Conservation (phyloP, 2,329 filamentous ascomycete species). For the Periconia macrospinosa region DNA sequence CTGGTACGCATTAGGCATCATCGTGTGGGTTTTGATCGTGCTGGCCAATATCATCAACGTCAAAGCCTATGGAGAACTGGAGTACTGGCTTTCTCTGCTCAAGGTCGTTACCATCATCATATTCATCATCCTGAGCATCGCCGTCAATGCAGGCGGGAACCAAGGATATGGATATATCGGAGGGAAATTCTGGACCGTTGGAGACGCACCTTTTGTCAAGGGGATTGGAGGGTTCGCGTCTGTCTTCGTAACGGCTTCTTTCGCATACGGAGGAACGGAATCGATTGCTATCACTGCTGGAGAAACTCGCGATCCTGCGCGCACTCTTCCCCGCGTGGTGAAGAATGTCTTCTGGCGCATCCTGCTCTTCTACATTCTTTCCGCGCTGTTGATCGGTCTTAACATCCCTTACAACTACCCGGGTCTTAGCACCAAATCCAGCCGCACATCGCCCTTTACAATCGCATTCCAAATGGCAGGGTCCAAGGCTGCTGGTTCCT, state of each 20-base stretch:
- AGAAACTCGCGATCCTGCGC: slow-evolving; percentile 76
- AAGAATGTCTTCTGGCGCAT: slow-evolving; percentile 79
- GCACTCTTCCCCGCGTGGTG: slow-evolving; percentile 81
- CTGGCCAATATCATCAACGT: slow-evolving; percentile 42
- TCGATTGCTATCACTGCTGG: slow-evolving; percentile 76
- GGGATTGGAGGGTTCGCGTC: slow-evolving; percentile 60
- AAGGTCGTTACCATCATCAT: slow-evolving; percentile 39
- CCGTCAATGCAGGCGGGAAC: slow-evolving; percentile 30
- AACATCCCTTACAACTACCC: slow-evolving; percentile 45
- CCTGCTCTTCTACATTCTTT: slow-evolving; percentile 46
- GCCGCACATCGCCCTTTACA: slow-evolving; percentile 63
- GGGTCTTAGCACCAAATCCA: slow-evolving; percentile 37
- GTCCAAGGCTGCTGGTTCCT: slow-evolving; percentile 60
- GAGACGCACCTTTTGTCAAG: slow-evolving; percentile 53
- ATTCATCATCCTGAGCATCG: slow-evolving; percentile 38
- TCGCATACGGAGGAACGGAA: slow-evolving; percentile 74
- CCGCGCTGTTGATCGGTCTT: slow-evolving; percentile 46
- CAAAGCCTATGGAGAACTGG: slow-evolving; percentile 39
- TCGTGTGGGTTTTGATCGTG: slow-evolving; percentile 36
- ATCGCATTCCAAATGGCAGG: slow-evolving; percentile 66
- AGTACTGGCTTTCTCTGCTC: slow-evolving; percentile 39
- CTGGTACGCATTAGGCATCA: slow-evolving; percentile 32
- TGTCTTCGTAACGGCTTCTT: slow-evolving; percentile 75
- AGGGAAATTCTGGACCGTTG: slow-evolving; percentile 68
- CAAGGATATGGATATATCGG: slow-evolving; percentile 45